phyloP scores from a whole-genome alignment of 371 early-diverging fungal species.

The Syncephalastrum contaminatum region DNA sequence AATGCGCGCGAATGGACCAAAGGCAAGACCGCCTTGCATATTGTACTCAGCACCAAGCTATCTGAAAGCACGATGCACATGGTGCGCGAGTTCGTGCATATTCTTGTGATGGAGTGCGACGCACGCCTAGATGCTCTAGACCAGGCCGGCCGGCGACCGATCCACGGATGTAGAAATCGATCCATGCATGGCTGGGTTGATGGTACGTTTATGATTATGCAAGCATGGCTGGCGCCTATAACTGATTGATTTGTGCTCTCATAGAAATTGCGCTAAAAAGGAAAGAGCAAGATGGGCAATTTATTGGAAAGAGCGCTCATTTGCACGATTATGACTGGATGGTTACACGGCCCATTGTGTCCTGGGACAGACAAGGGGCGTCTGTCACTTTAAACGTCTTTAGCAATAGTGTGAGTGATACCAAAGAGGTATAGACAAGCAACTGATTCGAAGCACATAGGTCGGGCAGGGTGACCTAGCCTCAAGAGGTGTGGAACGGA shows the following conservation, averaged over 20 bases:
- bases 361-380: too few species aligned
- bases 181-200: conserved; percentile 33
- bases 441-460: too few species aligned
- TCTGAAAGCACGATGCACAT: background rate
- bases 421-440: too few species aligned
- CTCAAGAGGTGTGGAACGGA: conserved; percentile 17
- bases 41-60: conserved; percentile 15
- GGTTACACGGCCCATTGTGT: conserved; percentile 2
- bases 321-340: conserved; percentile 5
- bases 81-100: conserved; percentile 6
- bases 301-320: too few species aligned
- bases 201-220: conserved; percentile 18
- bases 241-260: background rate
- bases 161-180: conserved; percentile 32
- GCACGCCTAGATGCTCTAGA: conserved; percentile 31
- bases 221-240: background rate
- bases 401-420: too few species aligned
- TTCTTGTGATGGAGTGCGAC: conserved; percentile 23
- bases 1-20: conserved; percentile 24
- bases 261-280: background rate
- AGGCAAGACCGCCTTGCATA: conserved; percentile 49
- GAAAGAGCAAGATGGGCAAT: background rate
- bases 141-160: conserved; percentile 38
- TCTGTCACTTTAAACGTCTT: too few species aligned
- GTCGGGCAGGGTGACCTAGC: too few species aligned